phyloP scores from a whole-genome alignment of 2,329 filamentous ascomycete species.

The Ophiosphaerella herpotricha region DNA sequence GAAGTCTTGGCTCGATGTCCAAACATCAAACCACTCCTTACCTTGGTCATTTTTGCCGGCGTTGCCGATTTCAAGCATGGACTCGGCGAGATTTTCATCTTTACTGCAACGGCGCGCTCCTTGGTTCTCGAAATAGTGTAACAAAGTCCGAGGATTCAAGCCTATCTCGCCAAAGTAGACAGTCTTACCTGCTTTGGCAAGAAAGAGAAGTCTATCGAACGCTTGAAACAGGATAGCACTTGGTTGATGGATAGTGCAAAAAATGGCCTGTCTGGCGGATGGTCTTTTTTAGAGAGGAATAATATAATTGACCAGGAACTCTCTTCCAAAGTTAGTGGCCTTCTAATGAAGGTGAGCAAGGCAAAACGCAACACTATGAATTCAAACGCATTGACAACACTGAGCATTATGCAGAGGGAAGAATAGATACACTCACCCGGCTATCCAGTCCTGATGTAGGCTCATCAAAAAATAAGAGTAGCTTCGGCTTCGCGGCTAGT shows the following conservation, averaged over 20 bases:
- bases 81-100: slow-evolving; percentile 75
- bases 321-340: slow-evolving; percentile 20
- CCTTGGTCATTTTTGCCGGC: slow-evolving; percentile 36
- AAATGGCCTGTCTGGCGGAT: slow-evolving; percentile 50
- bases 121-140: slow-evolving; percentile 64
- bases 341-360: background rate
- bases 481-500: slow-evolving; percentile 68
- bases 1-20: slow-evolving; percentile 35
- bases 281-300: slow-evolving; percentile 66
- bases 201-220: slow-evolving; percentile 52
- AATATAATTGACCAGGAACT: slow-evolving; percentile 67
- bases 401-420: background rate
- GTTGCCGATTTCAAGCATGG: slow-evolving; percentile 64
- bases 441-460: slow-evolving; percentile 66
- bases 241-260: slow-evolving; percentile 56
- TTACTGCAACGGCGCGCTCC: slow-evolving; percentile 64
- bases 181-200: slow-evolving; percentile 51
- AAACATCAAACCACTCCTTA: slow-evolving; percentile 49
- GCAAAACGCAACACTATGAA: too few species aligned
- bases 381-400: too few species aligned
- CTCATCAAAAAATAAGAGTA: slow-evolving; percentile 67
- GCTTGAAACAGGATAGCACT: slow-evolving; percentile 51
- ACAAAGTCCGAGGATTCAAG: slow-evolving; percentile 46
- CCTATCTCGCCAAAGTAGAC: slow-evolving; percentile 56
- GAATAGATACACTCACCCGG: slow-evolving; percentile 18